phyloP scores from a whole-genome alignment of 1,284 basidiomycete genomes.

The Vanrija sp. region DNA sequence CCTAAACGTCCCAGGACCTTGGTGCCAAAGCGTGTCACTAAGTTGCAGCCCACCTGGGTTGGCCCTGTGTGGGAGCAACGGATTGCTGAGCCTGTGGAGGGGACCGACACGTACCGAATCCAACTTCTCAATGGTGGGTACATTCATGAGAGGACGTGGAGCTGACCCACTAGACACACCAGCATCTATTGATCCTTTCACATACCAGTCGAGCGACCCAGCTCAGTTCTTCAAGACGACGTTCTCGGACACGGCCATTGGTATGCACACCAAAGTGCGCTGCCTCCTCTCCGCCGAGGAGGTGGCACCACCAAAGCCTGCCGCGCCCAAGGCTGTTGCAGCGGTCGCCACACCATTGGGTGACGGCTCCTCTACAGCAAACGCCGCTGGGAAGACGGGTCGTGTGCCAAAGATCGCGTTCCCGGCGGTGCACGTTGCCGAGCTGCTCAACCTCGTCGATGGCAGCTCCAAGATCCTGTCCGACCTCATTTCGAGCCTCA shows the following conservation, averaged over 20 bases:
- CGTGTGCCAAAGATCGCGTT: slow-evolving; percentile 36
- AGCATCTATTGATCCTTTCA: slow-evolving; percentile 42
- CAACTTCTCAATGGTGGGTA: slow-evolving; percentile 46
- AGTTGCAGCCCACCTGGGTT: slow-evolving; percentile 40
- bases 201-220: slow-evolving; percentile 29
- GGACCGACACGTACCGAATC: slow-evolving; percentile 40
- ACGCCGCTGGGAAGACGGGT: slow-evolving; percentile 4
- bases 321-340: not conserved
- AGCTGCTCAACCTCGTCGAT: slow-evolving; percentile 37
- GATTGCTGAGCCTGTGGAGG: slow-evolving; percentile 35
- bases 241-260: slow-evolving; percentile 31
- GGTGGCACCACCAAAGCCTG: slow-evolving; percentile 1
- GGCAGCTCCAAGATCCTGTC: slow-evolving; percentile 36
- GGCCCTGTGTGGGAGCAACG: slow-evolving; percentile 45
- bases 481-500: slow-evolving; percentile 38
- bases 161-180: slow-evolving; percentile 37
- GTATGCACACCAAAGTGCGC: slow-evolving; percentile 24
- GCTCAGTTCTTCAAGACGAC: slow-evolving; percentile 28
- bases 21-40: slow-evolving; percentile 39
- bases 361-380: slow-evolving; percentile 14
- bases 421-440: slow-evolving; percentile 31
- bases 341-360: slow-evolving; percentile 14
- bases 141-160: too few relatives aligned
- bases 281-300: slow-evolving; percentile 28
- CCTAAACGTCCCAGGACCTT: slow-evolving; percentile 12